Base-by-base conservation (phyloP, 169 alveolate species). In the Sarcocystis neurona region DNA sequence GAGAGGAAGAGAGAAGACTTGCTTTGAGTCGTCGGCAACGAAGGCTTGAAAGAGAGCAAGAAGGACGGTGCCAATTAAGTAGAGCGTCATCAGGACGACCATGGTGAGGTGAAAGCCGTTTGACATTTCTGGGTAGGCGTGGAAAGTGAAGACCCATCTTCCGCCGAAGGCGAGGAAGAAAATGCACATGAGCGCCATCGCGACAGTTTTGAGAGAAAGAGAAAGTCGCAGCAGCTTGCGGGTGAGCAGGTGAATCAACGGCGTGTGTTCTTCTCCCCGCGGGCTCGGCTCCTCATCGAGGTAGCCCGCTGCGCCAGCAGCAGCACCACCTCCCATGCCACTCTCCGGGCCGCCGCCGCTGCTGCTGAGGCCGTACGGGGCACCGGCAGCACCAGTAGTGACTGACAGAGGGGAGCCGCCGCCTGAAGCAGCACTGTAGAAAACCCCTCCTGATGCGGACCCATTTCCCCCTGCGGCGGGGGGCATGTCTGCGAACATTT, bases 81-180 rank as follows among this genome's bases (percentile, higher is more conserved):
- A 95, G 37, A 95, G 70, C 18, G 94, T 95, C 97, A 94, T 95
- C 66, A 95, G 94, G n/a, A 94, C 84, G 27, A 97, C 94, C 37
- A 95, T 94, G 43, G 96, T 93, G 50, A 95, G 90, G 92, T 95
- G 97, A 87, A 95, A 95, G 58, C 97, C 93, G 70, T 93, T 92
- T n/a, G 96, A 93, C 44, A 95, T 93, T 85, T 94, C 94, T 53
- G 96, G 97, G 89, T 95, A 95, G 56, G 94, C 93, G 91, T 95
- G 97, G 90, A 95, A 95, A 74, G 94, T 94, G 93, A 95, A 95
- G 53, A 95, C 92, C 48, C 97, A 96, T 39, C 94, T 90, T 32
- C 97, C 97, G 27, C 97, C 97, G 79, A 95, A 95, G 53, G 96
- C 97, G 94, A 96, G 92, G 90, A 94, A 95, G 92, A 95, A 95